Evolutionary conservation across 2,329 filamentous ascomycete genomes (phyloP), one percentile per base, ranked within the genome.

Genomic region (Leptodontidium sp.): DNA sequence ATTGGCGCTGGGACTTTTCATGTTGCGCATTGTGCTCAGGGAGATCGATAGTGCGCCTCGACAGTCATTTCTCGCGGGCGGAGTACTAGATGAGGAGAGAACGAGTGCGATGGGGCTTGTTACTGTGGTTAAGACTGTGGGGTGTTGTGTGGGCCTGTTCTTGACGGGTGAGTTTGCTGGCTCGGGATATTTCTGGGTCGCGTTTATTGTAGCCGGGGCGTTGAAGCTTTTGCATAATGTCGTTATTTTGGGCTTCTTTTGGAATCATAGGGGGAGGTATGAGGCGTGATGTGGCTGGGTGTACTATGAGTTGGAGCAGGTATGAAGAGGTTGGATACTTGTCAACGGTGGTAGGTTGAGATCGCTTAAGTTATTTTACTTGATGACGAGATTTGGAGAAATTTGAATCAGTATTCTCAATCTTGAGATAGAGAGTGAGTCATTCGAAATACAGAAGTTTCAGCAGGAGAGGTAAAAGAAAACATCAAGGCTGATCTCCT

Each of bases 41-140:
- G 40, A 49, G 8, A 49, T 63, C 7, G 61, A 63, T 50, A 52
- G n/a, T 52, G 61, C 61, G 12, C 61, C 61, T 5, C 32, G 61
- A 38, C 45, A 49, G 15, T 26, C 61, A 11, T 52, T 63, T 9
- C 32, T 53, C 21, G 26, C 47, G 1, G 61, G 43, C 12, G 45
- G 40, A 6, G 61, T 63, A 26, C 15, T 49, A n/a, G 26, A 49
- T 35, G 32, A 49, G n/a, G 61, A 63, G 45, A 35, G 61, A 11
- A 63, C 61, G 45, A 38, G 43, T 35, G 29, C 29, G 29, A 63
- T 63, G 61, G 61, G 61, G 0, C 7, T 50, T 2, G 17, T 63
- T 8, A 63, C 29, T 21, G 45, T 63, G 2, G 61, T 50, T 8
- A 49, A 50, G 61, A 49, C 61, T 0, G 40, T 50, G 49, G 61